Conservation (phyloP, 2,329 filamentous ascomycete genomes). For the Beauveria pseudobassiana region DNA sequence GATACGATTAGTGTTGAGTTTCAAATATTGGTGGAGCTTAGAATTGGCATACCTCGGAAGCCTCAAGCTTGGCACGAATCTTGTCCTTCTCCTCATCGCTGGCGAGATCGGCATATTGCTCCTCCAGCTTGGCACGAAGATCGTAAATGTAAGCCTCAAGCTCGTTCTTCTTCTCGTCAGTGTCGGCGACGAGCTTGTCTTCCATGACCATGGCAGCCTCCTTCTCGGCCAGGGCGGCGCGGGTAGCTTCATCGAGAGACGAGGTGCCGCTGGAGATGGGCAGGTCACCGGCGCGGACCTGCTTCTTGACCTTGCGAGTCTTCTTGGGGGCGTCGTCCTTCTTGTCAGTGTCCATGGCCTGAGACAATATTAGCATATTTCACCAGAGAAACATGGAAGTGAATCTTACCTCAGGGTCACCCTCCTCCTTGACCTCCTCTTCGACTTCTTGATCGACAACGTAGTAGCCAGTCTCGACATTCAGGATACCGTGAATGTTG, state of each 20-base stretch:
- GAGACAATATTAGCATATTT: conserved; percentile 20
- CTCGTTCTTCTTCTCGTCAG: conserved; percentile 99
- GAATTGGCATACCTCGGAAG: conserved; percentile 65
- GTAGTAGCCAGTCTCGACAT: conserved; percentile 94
- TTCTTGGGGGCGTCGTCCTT: conserved; percentile 66
- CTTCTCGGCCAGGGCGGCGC: conserved; percentile 65
- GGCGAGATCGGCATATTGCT: conserved; percentile 80
- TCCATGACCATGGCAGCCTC: conserved; percentile 92
- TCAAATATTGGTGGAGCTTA: neutral
- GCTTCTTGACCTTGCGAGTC: conserved; percentile 98
- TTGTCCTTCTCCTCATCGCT: conserved; percentile 88
- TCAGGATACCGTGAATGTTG: conserved; percentile 92
- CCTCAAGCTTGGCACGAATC: conserved; percentile 74
- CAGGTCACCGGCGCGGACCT: conserved; percentile 93
- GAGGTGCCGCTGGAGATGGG: conserved; percentile 78
- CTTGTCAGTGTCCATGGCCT: conserved; percentile 83
- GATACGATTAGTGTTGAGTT: neutral
- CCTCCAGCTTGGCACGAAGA: conserved; percentile 88
- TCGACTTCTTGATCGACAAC: conserved; percentile 97
- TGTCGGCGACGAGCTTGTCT: conserved; percentile 96
- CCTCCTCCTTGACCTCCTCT: conserved; percentile 72
- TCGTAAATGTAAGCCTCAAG: conserved; percentile 98
- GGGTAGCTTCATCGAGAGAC: conserved; percentile 63
- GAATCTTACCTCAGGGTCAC: conserved; percentile 63
- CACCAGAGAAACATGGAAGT: neutral